Evolutionary conservation across 257 asterid genomes (phyloP).

Genomic region (Plantago major): DNA sequence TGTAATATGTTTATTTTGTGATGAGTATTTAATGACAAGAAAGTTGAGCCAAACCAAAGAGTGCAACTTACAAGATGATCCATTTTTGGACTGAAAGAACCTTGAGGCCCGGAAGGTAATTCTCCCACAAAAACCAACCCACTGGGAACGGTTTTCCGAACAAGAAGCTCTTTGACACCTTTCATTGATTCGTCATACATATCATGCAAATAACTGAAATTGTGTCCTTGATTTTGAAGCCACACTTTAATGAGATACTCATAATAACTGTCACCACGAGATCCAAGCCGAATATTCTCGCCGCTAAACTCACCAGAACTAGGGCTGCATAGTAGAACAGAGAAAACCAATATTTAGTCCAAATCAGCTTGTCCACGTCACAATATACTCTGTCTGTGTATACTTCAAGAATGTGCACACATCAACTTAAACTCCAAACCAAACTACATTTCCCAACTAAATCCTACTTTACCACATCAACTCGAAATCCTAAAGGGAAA

Average conservation of each 20-base stretch:
- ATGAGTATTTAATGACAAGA: conserved; percentile 6
- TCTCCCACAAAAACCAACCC: conserved; percentile 91
- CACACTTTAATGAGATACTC: conserved; percentile 91
- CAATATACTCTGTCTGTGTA: background rate
- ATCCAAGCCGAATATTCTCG: conserved; percentile 90
- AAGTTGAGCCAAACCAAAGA: conserved; percentile 20
- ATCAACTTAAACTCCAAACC: too few species aligned
- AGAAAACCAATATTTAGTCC: conserved; percentile 16
- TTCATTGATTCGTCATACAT: conserved; percentile 83
- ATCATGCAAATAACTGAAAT: conserved; percentile 65
- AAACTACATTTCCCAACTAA: too few species aligned
- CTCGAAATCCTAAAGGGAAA: too few species aligned
- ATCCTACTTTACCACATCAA: too few species aligned
- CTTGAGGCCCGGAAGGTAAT: conserved; percentile 70
- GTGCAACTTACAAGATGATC: conserved; percentile 79
- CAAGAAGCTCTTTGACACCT: conserved; percentile 87
- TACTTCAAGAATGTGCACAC: too few species aligned
- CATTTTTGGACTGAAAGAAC: conserved; percentile 90
- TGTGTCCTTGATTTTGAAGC: conserved; percentile 74
- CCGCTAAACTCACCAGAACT: conserved; percentile 79
- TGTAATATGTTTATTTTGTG: background rate
- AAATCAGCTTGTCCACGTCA: conserved; percentile 10
- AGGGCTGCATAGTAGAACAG: conserved; percentile 62
- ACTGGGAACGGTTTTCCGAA: conserved; percentile 72
- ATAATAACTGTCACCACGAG: conserved; percentile 96